Conservation (phyloP, 1,284 basidiomycete species). For the Trichosporon sp. region DNA sequence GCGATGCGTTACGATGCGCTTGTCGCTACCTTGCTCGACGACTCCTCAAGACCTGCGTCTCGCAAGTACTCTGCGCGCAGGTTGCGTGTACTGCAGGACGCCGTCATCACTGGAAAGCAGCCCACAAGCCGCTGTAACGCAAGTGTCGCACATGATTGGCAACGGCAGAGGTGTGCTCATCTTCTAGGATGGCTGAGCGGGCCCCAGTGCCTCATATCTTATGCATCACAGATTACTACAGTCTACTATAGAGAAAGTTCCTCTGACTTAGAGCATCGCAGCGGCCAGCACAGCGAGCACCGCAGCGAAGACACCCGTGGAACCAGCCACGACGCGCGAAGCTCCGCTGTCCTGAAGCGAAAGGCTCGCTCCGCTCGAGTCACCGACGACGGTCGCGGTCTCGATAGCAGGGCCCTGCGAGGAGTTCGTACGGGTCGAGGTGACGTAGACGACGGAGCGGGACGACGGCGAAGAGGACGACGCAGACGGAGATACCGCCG, state of each 20-base stretch:
- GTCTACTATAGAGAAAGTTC: not conserved
- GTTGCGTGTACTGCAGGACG: too few species aligned
- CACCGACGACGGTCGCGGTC: not conserved
- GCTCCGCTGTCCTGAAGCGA: not conserved
- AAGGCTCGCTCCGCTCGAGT: not conserved
- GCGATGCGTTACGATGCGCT: too few species aligned
- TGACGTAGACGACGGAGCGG: not conserved
- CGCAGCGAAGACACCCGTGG: not conserved
- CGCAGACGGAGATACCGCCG: not conserved
- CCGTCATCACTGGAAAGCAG: too few species aligned
- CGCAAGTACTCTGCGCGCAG: too few species aligned
- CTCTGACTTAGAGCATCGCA: not conserved
- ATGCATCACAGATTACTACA: constrained; percentile 5
- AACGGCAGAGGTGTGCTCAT: too few species aligned
- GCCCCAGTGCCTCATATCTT: not conserved
- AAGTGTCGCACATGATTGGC: too few species aligned
- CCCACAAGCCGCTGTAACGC: too few species aligned
- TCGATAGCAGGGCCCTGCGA: not conserved
- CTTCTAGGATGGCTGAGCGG: too few species aligned
- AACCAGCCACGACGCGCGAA: not conserved
- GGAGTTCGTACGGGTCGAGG: not conserved
- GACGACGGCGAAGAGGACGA: not conserved
- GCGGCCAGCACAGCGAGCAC: not conserved
- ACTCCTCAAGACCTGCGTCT: too few species aligned
- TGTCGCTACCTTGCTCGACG: too few species aligned